These are phyloP conservation scores for Coemansia sp. DNA, from an alignment of 192 early-diverging fungal genomes.

Conservation along the genomic window DNA sequence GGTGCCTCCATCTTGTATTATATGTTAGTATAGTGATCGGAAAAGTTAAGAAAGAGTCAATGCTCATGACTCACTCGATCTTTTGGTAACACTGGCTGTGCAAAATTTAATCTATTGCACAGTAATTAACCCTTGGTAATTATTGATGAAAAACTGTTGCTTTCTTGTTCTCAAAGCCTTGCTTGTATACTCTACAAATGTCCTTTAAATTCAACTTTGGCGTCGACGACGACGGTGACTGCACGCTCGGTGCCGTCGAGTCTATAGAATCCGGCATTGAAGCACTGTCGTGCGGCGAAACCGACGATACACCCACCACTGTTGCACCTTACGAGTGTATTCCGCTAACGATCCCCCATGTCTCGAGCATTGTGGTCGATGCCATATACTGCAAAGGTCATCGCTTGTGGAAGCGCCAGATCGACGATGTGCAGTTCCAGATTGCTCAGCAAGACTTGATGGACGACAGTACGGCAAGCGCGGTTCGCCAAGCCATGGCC, in stretches of 20 bases:
- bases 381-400: constrained; percentile 31
- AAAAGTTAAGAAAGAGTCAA: too few relatives aligned
- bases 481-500: constrained; percentile 32
- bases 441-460: constrained; percentile 72
- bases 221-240: constrained; percentile 23
- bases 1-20: neutral
- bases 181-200: constrained; percentile 13
- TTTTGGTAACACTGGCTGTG: too few relatives aligned
- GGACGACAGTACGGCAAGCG: constrained; percentile 47
- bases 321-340: constrained; percentile 25
- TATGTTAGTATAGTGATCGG: neutral
- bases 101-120: too few relatives aligned
- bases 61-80: too few relatives aligned
- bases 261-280: neutral
- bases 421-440: constrained; percentile 82
- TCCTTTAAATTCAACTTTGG: constrained; percentile 53
- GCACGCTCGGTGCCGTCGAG: neutral
- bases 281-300: neutral
- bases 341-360: constrained; percentile 27
- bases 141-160: too few relatives aligned
- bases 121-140: too few relatives aligned
- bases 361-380: constrained; percentile 42
- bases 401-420: constrained; percentile 65
- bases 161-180: too few relatives aligned
- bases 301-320: neutral